Conservation (phyloP, 768 basidiomycete species). For the Boletus tomentosulus region DNA sequence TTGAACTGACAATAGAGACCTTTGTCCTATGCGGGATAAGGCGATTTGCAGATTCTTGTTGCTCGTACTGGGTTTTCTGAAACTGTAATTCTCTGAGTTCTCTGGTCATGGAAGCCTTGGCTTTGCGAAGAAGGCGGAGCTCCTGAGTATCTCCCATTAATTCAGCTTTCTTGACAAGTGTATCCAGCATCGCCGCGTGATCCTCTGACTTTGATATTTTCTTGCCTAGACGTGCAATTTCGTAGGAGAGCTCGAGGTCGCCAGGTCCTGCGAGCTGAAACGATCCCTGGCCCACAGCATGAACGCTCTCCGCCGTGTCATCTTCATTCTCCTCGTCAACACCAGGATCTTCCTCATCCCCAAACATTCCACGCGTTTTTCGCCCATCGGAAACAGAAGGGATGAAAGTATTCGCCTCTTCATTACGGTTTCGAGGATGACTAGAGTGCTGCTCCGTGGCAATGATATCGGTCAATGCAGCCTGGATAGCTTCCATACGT, state of each 20-base stretch:
- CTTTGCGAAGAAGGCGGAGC: conserved; percentile 74
- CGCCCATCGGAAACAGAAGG: conserved; percentile 7
- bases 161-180: conserved; percentile 91
- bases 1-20: conserved; percentile 81
- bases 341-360: conserved; percentile 36
- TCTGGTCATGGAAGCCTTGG: conserved; percentile 74
- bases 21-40: conserved; percentile 79
- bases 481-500: conserved; percentile 94
- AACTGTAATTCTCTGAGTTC: conserved; percentile 84
- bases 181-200: conserved; percentile 81
- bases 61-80: conserved; percentile 90
- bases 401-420: conserved; percentile 6
- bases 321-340: conserved; percentile 45
- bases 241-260: conserved; percentile 82
- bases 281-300: conserved; percentile 41
- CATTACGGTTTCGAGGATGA: conserved; percentile 12
- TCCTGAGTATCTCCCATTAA: conserved; percentile 88
- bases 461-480: conserved; percentile 94
- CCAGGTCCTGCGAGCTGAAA: conserved; percentile 84
- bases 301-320: conserved; percentile 18
- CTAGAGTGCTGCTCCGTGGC: conserved; percentile 63
- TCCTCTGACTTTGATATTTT: conserved; percentile 73
- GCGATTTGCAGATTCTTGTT: conserved; percentile 88
- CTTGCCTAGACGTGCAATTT: conserved; percentile 74
- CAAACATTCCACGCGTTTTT: conserved; percentile 31